phyloP scores from a whole-genome alignment of 257 asterid genomes.

The Pogostemon cablin region DNA sequence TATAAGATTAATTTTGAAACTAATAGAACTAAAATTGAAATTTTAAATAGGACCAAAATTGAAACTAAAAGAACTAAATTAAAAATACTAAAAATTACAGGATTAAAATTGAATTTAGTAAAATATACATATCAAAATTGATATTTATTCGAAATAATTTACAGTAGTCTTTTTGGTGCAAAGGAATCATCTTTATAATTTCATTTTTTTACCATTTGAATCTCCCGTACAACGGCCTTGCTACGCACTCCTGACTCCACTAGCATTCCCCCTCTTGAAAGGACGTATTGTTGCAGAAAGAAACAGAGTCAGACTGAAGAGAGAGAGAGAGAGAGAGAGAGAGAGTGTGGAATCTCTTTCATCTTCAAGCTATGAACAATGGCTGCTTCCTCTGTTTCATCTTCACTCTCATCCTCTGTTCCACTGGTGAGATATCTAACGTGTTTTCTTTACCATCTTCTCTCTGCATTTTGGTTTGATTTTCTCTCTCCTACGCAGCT shows the following conservation, averaged over 20 bases:
- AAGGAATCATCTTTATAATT: too few species aligned
- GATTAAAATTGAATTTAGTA: too few species aligned
- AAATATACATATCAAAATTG: too few species aligned
- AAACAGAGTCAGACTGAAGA: constrained; percentile 10
- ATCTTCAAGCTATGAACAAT: constrained; percentile 35
- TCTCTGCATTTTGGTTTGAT: background rate
- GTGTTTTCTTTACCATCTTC: background rate
- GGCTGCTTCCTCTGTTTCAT: constrained; percentile 23
- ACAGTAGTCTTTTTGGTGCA: too few species aligned
- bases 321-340: constrained; percentile 12
- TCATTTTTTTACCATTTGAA: background rate
- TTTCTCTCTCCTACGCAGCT: constrained; percentile 40
- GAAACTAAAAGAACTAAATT: too few species aligned
- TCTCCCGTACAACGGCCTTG: background rate
- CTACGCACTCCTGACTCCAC: constrained; percentile 3
- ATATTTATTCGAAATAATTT: too few species aligned
- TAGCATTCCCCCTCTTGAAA: constrained; percentile 14
- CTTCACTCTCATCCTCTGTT: constrained; percentile 32
- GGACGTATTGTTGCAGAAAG: background rate
- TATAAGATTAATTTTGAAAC: too few species aligned
- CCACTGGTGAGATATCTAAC: constrained; percentile 38
- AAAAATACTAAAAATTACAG: too few species aligned
- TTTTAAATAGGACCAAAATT: too few species aligned
- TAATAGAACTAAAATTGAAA: too few species aligned
- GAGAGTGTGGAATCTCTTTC: constrained; percentile 14